These are phyloP conservation scores for Hypoxylon rubiginosum DNA, from an alignment of 2,329 filamentous ascomycete species.

Conservation along the genomic window DNA sequence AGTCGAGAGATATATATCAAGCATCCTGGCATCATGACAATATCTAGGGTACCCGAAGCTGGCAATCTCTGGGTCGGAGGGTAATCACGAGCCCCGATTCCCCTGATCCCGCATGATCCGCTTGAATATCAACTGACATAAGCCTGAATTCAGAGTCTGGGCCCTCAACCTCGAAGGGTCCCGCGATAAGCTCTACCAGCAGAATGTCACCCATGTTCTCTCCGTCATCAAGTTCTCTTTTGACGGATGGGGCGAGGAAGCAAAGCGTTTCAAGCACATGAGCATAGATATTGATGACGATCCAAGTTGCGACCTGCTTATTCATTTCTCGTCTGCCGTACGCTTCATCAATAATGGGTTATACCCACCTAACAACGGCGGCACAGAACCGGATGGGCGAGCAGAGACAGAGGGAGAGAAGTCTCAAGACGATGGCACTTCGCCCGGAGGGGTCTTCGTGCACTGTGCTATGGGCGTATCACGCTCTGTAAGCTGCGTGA, in stretches of 20 bases:
- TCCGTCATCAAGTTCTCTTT: constrained; percentile 73
- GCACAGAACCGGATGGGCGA: neutral
- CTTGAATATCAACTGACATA: constrained; percentile 32
- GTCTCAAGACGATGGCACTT: constrained; percentile 20
- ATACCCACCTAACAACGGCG: constrained; percentile 40
- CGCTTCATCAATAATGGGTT: constrained; percentile 86
- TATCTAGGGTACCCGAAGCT: constrained; percentile 77
- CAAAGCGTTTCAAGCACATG: constrained; percentile 76
- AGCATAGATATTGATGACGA: constrained; percentile 91
- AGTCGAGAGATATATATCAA: neutral
- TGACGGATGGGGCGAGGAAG: constrained; percentile 59
- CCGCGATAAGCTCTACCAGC: constrained; percentile 75
- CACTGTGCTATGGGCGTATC: constrained; percentile 96
- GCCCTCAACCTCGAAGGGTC: constrained; percentile 71
- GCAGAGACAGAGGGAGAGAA: constrained; percentile 71
- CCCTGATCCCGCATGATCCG: constrained; percentile 9
- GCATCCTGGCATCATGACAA: constrained; percentile 67
- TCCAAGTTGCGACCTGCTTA: constrained; percentile 87
- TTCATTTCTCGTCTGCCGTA: constrained; percentile 82
- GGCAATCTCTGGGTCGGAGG: constrained; percentile 84
- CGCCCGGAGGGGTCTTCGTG: constrained; percentile 64
- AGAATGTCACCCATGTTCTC: constrained; percentile 90
- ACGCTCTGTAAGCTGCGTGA: constrained; percentile 84
- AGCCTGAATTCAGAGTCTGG: constrained; percentile 77
- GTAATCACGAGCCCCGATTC: constrained; percentile 61